phyloP scores from a whole-genome alignment of 805 yeast species.

The Myxozyma vanderwaltii region DNA sequence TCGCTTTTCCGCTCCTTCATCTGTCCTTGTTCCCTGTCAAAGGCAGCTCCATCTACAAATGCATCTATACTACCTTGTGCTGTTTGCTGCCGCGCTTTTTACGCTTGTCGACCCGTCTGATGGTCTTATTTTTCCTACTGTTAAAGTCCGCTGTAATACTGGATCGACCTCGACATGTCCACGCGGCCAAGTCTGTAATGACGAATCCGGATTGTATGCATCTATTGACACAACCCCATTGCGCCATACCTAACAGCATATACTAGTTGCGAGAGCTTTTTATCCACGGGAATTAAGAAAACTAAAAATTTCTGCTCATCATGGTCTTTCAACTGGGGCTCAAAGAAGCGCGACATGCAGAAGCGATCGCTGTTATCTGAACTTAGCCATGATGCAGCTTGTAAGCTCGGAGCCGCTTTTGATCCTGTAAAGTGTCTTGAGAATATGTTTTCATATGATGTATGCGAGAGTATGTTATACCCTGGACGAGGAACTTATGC shows the following conservation, averaged over 20 bases:
- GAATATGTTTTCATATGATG: neutral
- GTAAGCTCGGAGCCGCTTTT: neutral
- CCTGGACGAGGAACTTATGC: no score
- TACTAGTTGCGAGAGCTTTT: neutral
- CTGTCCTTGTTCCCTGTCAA: no score
- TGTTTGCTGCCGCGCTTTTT: neutral
- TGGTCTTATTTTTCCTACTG: slow-evolving; percentile 17
- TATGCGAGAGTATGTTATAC: neutral
- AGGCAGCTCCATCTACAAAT: neutral
- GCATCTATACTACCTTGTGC: neutral
- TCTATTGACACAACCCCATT: no score
- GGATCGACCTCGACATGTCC: slow-evolving; percentile 6
- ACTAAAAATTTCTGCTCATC: neutral
- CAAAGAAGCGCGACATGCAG: neutral
- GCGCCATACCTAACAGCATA: no score
- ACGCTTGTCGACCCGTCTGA: neutral
- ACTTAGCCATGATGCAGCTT: neutral
- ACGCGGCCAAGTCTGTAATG: slow-evolving; percentile 17
- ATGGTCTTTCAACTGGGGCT: neutral
- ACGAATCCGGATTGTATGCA: neutral
- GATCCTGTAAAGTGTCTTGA: neutral
- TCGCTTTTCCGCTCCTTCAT: no score
- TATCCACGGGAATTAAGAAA: neutral
- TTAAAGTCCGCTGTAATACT: slow-evolving; percentile 1
- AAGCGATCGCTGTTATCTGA: neutral